Base-by-base conservation (phyloP, 768 basidiomycete species). In the Cyclocybe cylindracea region DNA sequence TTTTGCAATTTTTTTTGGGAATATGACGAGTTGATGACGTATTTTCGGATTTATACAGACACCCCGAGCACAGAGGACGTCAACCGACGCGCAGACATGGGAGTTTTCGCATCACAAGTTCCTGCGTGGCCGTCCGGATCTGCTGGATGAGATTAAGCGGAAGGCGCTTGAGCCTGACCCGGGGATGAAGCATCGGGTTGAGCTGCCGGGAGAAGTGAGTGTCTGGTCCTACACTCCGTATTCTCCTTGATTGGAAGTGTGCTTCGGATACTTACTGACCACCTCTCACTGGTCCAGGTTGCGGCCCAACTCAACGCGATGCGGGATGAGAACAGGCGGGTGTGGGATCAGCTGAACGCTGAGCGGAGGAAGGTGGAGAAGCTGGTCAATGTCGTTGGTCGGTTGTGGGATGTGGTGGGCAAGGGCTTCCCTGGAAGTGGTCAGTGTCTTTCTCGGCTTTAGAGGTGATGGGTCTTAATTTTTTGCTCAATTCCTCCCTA, bases 31-130 rank as follows among this genome's bases (percentile, higher is more conserved):
- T 24, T 24, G 24, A 24, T 24, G 24, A 24, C 24, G n/a, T 37
- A 19, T 43, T 18, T 39, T 42, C 19, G 39, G 41, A 39, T 43
- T 19, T 51, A 41, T 40, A 56, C 66, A 90, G 83, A 90, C 90
- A 4, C 90, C 90, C 19, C 86, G 91, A 43, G 87, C 90, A 5
- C 87, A 91, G 63, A 83, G 89, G 56, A 88, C 89, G 0, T 86
- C 89, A 10, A 79, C 85, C 10, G 85, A 90, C 62, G 84, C 87
- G 34, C 89, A 93, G 69, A 87, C 85, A 3, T 92, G 90, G 89
- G 91, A 93, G 65, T 93, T 94, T 67, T 89, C 87, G 4, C 91
- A 94, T 66, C 84, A 85, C 68, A 90, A 91, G 61, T 93, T 94
- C 68, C 74, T 91, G 16, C 86, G 89, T 39, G 91, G 83, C 0